phyloP scores from a whole-genome alignment of 331 rosid genomes.

The Pyrus hybrid region DNA sequence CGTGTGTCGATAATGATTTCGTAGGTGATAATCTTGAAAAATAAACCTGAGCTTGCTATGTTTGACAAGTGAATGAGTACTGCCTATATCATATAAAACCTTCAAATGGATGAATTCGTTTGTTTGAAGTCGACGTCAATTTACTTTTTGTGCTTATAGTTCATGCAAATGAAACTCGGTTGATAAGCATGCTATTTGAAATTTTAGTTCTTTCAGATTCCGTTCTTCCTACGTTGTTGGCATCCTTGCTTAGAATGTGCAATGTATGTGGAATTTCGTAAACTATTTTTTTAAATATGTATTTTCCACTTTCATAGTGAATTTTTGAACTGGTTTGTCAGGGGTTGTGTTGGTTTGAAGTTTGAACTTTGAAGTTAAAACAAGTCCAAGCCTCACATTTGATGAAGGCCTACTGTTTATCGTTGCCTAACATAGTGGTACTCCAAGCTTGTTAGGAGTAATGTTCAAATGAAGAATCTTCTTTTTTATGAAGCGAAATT shows the following conservation, averaged over 20 bases:
- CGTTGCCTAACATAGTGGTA: constrained; percentile 72
- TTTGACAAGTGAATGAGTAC: not conserved
- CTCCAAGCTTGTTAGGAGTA: constrained; percentile 52
- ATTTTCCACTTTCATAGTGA: constrained; percentile 32
- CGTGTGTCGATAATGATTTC: not conserved
- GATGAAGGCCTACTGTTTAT: constrained; percentile 78
- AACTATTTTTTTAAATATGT: constrained; percentile 9
- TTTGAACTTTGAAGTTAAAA: constrained; percentile 94
- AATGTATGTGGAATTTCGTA: constrained; percentile 5
- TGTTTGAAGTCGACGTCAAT: not conserved
- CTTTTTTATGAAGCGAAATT: constrained; percentile 45
- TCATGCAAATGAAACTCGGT: constrained; percentile 8
- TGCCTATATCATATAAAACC: not conserved
- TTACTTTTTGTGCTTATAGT: not conserved
- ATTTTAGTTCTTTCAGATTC: constrained; percentile 14
- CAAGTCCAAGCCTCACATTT: constrained; percentile 95
- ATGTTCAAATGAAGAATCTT: constrained; percentile 55
- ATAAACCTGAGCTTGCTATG: not conserved
- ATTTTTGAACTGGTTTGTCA: constrained; percentile 91
- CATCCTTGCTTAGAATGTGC: not conserved
- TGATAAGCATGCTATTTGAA: not conserved
- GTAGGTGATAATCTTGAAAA: not conserved
- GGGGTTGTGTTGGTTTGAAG: constrained; percentile 99
- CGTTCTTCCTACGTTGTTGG: not conserved
- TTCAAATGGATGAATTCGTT: not conserved